A percentile compares a stretch with the other conserved stretches of the same genome.
Conservation (phyloP, 208 protist species). For the Trichomonas tenax region DNA sequence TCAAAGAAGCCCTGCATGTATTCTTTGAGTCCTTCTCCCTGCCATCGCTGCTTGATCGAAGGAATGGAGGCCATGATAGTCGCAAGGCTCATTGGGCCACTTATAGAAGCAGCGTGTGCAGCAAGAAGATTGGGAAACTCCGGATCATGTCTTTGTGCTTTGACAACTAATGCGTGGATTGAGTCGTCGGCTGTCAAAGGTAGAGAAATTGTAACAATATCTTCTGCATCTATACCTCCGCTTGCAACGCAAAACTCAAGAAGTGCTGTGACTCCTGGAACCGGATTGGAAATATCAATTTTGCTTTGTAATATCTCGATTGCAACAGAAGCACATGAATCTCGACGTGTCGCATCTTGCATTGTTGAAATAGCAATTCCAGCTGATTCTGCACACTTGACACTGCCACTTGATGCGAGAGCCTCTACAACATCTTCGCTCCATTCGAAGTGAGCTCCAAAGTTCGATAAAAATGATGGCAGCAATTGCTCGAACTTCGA, state of each 20-base stretch:
- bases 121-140: not conserved
- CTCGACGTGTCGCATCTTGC: not conserved
- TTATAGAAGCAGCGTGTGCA: not conserved
- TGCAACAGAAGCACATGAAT: not conserved
- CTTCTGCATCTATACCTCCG: not conserved
- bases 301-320: not conserved
- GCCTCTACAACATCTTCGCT: not conserved
- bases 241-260: not conserved
- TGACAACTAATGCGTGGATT: not conserved
- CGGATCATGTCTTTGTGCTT: not conserved
- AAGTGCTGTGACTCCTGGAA: not conserved
- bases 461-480: not conserved
- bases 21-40: not conserved
- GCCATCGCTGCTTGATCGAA: not conserved
- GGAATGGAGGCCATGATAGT: not conserved
- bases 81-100: not conserved
- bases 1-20: not conserved
- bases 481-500: not conserved
- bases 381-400: not conserved
- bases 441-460: not conserved
- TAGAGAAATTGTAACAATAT: not conserved
- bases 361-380: not conserved
- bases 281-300: not conserved
- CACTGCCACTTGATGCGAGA: not conserved
- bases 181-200: not conserved